Evolutionary conservation across 768 basidiomycete species (phyloP).

Genomic region (Serpula lacrymans): DNA sequence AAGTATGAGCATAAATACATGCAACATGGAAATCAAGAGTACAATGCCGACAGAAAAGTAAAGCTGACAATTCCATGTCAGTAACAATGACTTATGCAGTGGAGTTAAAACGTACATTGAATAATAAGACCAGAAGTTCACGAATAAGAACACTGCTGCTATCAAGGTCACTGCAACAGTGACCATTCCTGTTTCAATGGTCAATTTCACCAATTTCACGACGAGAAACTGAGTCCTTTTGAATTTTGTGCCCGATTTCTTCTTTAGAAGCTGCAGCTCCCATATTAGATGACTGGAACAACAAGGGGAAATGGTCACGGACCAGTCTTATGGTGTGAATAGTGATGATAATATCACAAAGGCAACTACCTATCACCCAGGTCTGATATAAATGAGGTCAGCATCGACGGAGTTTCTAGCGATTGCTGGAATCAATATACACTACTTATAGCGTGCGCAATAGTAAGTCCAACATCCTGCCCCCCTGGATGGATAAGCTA

Average conservation of each 20-base stretch:
- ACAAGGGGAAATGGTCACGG: background rate
- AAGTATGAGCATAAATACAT: too few relatives aligned
- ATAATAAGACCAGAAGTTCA: too few relatives aligned
- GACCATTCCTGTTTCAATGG: constrained; percentile 1
- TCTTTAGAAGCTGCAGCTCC: background rate
- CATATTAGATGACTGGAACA: too few relatives aligned
- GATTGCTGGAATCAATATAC: background rate
- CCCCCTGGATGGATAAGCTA: background rate
- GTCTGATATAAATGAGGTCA: too few relatives aligned
- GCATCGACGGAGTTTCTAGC: too few relatives aligned
- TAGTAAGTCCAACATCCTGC: too few relatives aligned
- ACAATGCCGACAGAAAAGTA: too few relatives aligned
- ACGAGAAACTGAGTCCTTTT: background rate
- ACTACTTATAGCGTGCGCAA: background rate
- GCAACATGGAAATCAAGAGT: too few relatives aligned
- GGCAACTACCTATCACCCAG: background rate
- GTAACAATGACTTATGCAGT: too few relatives aligned
- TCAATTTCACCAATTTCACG: background rate
- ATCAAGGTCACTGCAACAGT: background rate
- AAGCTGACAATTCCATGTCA: too few relatives aligned
- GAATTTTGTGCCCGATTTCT: background rate
- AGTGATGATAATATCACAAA: background rate
- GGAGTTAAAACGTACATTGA: too few relatives aligned
- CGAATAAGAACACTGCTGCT: too few relatives aligned
- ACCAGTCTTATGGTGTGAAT: background rate